Evolutionary conservation across 768 basidiomycete genomes (phyloP), one percentile per base, ranked within the genome.

Genomic region (Polyporus arcularius): DNA sequence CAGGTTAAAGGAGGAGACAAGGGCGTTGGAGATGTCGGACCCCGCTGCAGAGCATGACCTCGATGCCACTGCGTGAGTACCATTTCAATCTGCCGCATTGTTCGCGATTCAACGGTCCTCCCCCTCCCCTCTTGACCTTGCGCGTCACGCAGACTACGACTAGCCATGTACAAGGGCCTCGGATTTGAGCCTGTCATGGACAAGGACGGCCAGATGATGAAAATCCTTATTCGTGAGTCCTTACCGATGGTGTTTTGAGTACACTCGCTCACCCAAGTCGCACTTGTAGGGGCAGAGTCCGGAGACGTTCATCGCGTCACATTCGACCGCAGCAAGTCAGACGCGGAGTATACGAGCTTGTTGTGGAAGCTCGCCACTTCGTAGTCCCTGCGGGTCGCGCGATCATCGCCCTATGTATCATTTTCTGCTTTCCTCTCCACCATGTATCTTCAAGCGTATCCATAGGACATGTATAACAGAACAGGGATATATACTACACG

Each of bases 11-110:
- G 88, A 88, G 55, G 85, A 86, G 62, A 81, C 81, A 0, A 79
- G 80, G 35, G 73, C 71, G 43, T 70, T 90, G 61, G 90, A 92
- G 68, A 80, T 80, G 43, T 85, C 82, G 53, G 90, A 93, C 71
- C 87, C 89, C 21, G 87, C 89, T 7, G 72, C 79, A 18, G 89
- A 91, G 61, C 90, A 91, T 63, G 85, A 90, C 53, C 73, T 92
- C 40, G 87, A 89, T 67, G 84, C 87, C 18, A 84, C 83, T 46
- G 74, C 81, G 91, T 92, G 74, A 70, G 89, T 67, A 9, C 3
- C 10, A 1, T 3, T 11, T 35, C 35, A 3, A 35, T 3, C 35
- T 35, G 7, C 16, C 32, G 0, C 2, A 16, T 28, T 43, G 42
- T 46, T 1, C 11, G 16, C 8, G 11, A 43, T 21, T 15, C 35